Conservation (phyloP, 2,329 filamentous ascomycete genomes). For the Myriosclerotinia scirpicola region DNA sequence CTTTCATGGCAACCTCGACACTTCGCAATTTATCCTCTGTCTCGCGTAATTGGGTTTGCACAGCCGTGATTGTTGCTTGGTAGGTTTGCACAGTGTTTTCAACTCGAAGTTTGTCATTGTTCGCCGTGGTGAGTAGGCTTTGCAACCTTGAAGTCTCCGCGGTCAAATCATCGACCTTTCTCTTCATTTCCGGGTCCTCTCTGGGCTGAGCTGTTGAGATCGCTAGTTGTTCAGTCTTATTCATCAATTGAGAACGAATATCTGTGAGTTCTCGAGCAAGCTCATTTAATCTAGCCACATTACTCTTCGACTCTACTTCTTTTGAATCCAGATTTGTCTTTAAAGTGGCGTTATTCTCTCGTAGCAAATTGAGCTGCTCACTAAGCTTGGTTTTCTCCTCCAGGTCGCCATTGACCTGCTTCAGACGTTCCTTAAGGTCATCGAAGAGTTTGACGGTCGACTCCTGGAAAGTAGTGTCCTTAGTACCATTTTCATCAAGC, state of each 20-base stretch:
- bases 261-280: constrained; percentile 27
- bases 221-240: constrained; percentile 32
- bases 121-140: constrained; percentile 39
- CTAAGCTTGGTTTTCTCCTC: constrained; percentile 29
- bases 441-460: constrained; percentile 27
- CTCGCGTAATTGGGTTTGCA: constrained; percentile 25
- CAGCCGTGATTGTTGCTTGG: constrained; percentile 20
- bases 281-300: constrained; percentile 27
- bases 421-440: constrained; percentile 31
- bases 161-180: constrained; percentile 32
- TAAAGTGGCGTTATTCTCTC: constrained; percentile 30
- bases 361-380: constrained; percentile 31
- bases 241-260: constrained; percentile 28
- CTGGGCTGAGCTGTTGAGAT: constrained; percentile 25
- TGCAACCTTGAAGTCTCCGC: constrained; percentile 32
- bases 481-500: constrained; percentile 22
- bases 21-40: constrained; percentile 24
- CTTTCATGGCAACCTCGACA: constrained; percentile 34
- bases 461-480: constrained; percentile 25
- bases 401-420: constrained; percentile 29
- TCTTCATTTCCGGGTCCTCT: constrained; percentile 31
- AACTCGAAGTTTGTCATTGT: constrained; percentile 37
- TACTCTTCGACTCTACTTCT: constrained; percentile 26
- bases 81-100: constrained; percentile 26
- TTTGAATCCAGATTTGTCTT: constrained; percentile 23